phyloP scores from a whole-genome alignment of 106 monocot genomes.

The Narthecium ossifragum region DNA sequence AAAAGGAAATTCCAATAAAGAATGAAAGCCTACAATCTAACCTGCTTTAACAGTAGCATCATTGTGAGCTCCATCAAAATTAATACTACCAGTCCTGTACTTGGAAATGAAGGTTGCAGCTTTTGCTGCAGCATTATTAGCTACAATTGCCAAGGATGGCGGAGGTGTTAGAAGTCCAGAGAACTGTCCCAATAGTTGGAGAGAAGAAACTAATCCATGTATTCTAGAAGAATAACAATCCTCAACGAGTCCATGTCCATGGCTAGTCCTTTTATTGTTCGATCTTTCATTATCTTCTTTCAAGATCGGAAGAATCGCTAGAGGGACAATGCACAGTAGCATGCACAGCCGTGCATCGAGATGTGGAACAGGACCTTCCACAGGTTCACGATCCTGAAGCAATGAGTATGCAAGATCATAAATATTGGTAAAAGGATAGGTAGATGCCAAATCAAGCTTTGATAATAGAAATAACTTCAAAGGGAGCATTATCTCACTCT shows the following conservation, averaged over 20 bases:
- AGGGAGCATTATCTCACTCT: constrained; percentile 46
- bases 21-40: constrained; percentile 5
- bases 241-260: constrained; percentile 19
- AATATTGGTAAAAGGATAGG: constrained; percentile 3
- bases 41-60: constrained; percentile 63
- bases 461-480: neutral
- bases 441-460: neutral
- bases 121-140: constrained; percentile 83
- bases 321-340: constrained; percentile 71
- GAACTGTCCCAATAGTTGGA: constrained; percentile 72
- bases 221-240: constrained; percentile 43
- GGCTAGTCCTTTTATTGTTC: neutral
- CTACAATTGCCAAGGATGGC: constrained; percentile 47
- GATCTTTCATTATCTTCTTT: constrained; percentile 35
- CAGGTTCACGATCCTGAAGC: constrained; percentile 58
- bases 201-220: constrained; percentile 65
- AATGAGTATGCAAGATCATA: constrained; percentile 2
- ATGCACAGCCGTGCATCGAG: constrained; percentile 82
- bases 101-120: constrained; percentile 63
- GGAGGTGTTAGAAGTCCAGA: constrained; percentile 70
- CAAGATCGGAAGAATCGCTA: constrained; percentile 54
- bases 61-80: constrained; percentile 19
- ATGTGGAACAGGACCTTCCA: constrained; percentile 86
- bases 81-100: constrained; percentile 37
- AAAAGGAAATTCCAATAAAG: neutral